Percentiles rank a stretch among this genome's conserved stretches.
Conservation (phyloP, 1,139 yeast genomes). For the Candida smagusa region DNA sequence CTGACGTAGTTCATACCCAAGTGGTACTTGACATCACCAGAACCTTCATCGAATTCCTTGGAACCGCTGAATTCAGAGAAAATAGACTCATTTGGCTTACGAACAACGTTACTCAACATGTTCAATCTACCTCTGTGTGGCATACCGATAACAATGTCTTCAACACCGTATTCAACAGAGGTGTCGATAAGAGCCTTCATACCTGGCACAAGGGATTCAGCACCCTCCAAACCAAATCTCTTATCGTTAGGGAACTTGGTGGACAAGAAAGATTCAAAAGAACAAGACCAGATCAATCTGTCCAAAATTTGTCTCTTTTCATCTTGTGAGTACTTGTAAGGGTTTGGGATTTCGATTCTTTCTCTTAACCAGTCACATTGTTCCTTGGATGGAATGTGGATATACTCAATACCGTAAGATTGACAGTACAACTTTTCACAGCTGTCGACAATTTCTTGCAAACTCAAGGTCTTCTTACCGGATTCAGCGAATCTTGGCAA, state of each 20-base stretch:
- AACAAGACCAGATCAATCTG: constrained; percentile 94
- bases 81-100: constrained; percentile 97
- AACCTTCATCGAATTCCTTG: constrained; percentile 80
- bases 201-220: constrained; percentile 95
- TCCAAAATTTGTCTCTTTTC: constrained; percentile 96
- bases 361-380: constrained; percentile 99
- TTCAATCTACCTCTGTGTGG: constrained; percentile 99
- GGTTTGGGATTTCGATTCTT: constrained; percentile 88
- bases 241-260: constrained; percentile 98
- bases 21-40: constrained; percentile 99
- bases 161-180: constrained; percentile 89
- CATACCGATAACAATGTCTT: constrained; percentile 97
- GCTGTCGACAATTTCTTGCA: constrained; percentile 71
- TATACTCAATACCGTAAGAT: constrained; percentile 89
- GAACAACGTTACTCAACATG: constrained; percentile 94
- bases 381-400: constrained; percentile 93
- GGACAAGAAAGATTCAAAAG: constrained; percentile 87
- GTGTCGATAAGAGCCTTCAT: constrained; percentile 93
- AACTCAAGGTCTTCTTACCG: constrained; percentile 63
- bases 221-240: constrained; percentile 98
- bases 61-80: constrained; percentile 95
- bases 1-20: constrained; percentile 99
- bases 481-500: constrained; percentile 82
- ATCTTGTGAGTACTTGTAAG: constrained; percentile 79
- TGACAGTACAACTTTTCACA: constrained; percentile 88